Evolutionary conservation across 139 green algal genomes (phyloP).

Genomic region (Volvox africanus): DNA sequence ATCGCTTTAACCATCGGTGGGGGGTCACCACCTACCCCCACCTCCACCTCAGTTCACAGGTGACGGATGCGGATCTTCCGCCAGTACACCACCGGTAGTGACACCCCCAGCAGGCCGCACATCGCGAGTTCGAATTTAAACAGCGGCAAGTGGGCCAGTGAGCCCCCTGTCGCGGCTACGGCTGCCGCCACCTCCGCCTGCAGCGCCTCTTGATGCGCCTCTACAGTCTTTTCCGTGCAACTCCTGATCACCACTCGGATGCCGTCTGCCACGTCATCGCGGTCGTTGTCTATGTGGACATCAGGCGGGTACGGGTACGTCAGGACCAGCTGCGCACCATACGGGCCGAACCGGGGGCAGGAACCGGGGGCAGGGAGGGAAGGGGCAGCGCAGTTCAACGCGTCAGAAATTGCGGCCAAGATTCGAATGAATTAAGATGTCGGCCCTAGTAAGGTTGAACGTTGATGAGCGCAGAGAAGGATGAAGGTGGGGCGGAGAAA

Average conservation of each 20-base stretch:
- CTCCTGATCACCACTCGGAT: conserved; percentile 33
- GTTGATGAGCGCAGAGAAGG: no score
- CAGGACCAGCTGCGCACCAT: background rate
- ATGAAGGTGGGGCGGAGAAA: no score
- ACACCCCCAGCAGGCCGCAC: conserved; percentile 38
- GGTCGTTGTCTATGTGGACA: conserved; percentile 36
- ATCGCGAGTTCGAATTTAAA: conserved; percentile 43
- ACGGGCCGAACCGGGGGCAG: background rate
- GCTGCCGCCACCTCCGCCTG: conserved; percentile 16
- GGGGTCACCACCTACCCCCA: no score
- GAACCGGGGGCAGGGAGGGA: no score
- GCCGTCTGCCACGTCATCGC: background rate
- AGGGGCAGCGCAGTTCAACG: no score
- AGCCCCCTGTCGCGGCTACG: background rate
- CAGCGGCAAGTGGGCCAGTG: conserved; percentile 11
- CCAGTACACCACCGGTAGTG: conserved; percentile 64
- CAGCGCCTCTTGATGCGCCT: conserved; percentile 19
- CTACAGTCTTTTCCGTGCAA: conserved; percentile 34
- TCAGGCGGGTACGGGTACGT: conserved; percentile 42
- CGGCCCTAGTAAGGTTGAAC: no score
- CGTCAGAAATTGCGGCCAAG: no score
- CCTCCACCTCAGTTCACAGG: conserved; percentile 13
- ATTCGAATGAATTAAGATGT: no score
- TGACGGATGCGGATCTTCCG: conserved; percentile 57
- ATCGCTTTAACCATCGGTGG: no score